A percentile compares a stretch with the other conserved stretches of the same genome.
Conservation (phyloP, 768 basidiomycete species). For the Leccinum obscurum region DNA sequence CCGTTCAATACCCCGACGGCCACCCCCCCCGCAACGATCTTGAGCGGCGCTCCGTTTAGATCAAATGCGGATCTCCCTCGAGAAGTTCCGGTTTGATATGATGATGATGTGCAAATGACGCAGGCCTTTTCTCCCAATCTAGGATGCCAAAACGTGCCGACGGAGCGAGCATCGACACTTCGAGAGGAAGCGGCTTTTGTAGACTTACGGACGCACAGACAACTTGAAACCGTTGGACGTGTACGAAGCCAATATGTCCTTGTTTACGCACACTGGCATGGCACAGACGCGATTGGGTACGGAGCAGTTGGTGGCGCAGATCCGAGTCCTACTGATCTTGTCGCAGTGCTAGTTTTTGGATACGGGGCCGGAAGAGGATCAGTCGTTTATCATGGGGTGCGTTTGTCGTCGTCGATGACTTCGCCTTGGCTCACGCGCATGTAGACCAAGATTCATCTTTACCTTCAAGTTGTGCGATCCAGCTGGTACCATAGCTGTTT, state of each 20-base stretch:
- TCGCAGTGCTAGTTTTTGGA: constrained; percentile 87
- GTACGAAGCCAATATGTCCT: constrained; percentile 92
- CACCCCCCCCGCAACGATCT: too few relatives aligned
- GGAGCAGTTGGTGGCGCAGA: constrained; percentile 76
- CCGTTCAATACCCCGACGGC: too few relatives aligned
- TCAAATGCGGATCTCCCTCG: too few relatives aligned
- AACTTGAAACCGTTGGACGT: constrained; percentile 90
- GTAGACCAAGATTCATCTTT: constrained; percentile 84
- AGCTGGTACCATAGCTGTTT: constrained; percentile 85
- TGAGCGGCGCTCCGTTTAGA: too few relatives aligned
- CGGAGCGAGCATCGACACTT: too few relatives aligned
- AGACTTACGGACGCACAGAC: constrained; percentile 44
- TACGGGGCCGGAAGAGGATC: constrained; percentile 78
- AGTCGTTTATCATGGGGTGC: constrained; percentile 66
- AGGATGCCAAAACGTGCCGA: too few relatives aligned
- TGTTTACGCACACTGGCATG: constrained; percentile 67
- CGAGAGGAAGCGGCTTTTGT: too few relatives aligned
- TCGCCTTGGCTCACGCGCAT: background rate
- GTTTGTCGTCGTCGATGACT: constrained; percentile 12
- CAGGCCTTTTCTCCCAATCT: too few relatives aligned
- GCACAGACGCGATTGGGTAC: constrained; percentile 82
- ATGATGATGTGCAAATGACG: too few relatives aligned
- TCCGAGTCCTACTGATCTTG: constrained; percentile 57
- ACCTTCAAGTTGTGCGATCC: constrained; percentile 65
- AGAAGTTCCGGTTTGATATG: too few relatives aligned